Conservation (phyloP, 2,329 filamentous ascomycete genomes). For the Diaporthe citriasiana region DNA sequence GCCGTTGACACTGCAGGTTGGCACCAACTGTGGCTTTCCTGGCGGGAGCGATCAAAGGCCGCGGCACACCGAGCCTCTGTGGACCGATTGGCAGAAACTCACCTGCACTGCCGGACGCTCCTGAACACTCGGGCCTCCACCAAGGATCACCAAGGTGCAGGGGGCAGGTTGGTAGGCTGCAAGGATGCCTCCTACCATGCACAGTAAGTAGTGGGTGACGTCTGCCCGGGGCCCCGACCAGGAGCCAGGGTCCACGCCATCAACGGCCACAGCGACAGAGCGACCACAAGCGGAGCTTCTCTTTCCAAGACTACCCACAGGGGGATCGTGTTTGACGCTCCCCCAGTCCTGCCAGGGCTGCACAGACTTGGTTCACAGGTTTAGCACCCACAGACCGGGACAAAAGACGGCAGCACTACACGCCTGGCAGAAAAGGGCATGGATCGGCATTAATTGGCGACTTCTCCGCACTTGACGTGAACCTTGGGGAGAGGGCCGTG, state of each 20-base stretch:
- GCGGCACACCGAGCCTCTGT: constrained; percentile 2
- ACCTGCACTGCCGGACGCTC: not conserved
- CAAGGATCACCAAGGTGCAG: not conserved
- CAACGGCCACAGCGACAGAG: constrained; percentile 6
- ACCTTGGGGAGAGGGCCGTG: not conserved
- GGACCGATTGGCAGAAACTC: not conserved
- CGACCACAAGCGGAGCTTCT: constrained; percentile 1
- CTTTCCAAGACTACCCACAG: constrained; percentile 1
- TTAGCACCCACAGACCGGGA: constrained; percentile 17
- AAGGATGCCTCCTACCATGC: constrained; percentile 7
- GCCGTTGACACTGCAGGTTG: not conserved
- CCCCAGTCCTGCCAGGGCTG: not conserved
- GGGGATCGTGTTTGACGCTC: constrained; percentile 17
- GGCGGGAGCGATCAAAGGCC: not conserved
- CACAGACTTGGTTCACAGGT: constrained; percentile 22
- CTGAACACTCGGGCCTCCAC: constrained; percentile 11
- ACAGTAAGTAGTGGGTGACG: constrained; percentile 9
- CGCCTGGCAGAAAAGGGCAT: constrained; percentile 10
- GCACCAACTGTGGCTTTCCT: constrained; percentile 1
- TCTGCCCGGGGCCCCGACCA: constrained; percentile 10
- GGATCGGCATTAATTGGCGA: not conserved
- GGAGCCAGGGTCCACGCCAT: constrained; percentile 19
- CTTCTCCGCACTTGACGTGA: constrained; percentile 15
- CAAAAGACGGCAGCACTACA: not conserved
- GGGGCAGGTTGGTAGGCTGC: not conserved